These are phyloP conservation scores for Jimgerdemannia flammicorona DNA, from an alignment of 192 early-diverging fungal species.

Conservation along the genomic window DNA sequence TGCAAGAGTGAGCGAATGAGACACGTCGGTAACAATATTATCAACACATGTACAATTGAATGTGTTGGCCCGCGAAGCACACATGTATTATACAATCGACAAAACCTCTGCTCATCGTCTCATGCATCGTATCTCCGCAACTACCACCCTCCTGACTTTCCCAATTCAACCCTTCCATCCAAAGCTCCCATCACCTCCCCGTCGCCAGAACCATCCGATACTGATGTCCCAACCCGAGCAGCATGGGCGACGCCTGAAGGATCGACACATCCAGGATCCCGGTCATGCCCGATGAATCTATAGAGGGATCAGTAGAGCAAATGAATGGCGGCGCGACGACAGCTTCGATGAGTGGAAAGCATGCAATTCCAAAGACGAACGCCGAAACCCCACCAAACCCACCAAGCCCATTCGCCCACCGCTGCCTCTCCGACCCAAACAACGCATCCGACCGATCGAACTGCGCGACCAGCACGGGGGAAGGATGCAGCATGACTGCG, in stretches of 20 bases:
- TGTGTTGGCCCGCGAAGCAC: too few relatives aligned
- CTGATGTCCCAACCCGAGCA: neutral
- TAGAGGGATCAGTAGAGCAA: neutral
- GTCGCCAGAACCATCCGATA: neutral
- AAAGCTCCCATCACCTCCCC: too few relatives aligned
- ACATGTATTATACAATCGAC: too few relatives aligned
- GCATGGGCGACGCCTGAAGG: neutral
- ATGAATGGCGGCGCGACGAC: neutral
- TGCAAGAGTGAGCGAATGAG: too few relatives aligned
- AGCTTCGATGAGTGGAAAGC: neutral
- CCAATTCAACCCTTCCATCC: too few relatives aligned
- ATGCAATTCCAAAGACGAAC: neutral
- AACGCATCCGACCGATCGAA: neutral
- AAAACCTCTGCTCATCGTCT: too few relatives aligned
- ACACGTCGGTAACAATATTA: too few relatives aligned
- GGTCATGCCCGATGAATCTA: neutral
- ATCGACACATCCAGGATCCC: neutral
- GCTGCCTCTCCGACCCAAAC: neutral
- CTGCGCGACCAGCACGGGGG: neutral
- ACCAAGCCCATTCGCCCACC: neutral
- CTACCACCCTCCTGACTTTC: too few relatives aligned
- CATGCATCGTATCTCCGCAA: too few relatives aligned
- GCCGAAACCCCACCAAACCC: neutral
- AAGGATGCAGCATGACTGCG: neutral
- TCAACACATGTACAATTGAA: too few relatives aligned